Evolutionary conservation across 73 alveolate species (phyloP).

Genomic region (Stentor coeruleus): DNA sequence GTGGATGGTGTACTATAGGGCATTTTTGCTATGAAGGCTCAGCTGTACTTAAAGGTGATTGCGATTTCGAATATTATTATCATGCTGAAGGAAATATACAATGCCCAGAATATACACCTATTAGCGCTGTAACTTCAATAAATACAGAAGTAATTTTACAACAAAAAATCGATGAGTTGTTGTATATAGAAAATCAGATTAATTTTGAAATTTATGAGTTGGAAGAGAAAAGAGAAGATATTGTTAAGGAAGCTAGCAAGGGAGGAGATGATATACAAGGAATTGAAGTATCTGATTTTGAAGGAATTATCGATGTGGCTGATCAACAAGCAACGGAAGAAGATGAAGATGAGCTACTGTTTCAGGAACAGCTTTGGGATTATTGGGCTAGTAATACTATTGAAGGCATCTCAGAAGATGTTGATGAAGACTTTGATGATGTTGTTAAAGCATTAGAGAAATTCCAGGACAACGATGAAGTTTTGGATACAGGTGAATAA

Average conservation of each 20-base stretch:
- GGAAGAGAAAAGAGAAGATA: neutral
- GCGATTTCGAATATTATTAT: neutral
- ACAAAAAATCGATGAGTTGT: neutral
- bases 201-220: neutral
- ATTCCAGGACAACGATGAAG: neutral
- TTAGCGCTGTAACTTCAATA: neutral
- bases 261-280: neutral
- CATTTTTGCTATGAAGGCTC: neutral
- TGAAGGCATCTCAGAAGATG: neutral
- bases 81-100: neutral
- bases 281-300: neutral
- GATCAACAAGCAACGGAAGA: neutral
- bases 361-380: neutral
- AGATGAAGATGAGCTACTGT: neutral
- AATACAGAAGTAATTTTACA: neutral
- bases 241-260: neutral
- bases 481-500: too few species aligned
- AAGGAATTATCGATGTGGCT: neutral
- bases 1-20: slow-evolving; percentile 22
- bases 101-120: neutral
- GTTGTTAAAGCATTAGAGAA: neutral
- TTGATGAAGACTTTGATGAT: neutral
- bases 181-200: neutral
- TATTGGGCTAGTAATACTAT: neutral
- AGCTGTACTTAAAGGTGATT: neutral